A percentile compares a stretch with the other conserved stretches of the same genome.
phyloP scores from a whole-genome alignment of 345 rosid species.

The Syzygium jambos region DNA sequence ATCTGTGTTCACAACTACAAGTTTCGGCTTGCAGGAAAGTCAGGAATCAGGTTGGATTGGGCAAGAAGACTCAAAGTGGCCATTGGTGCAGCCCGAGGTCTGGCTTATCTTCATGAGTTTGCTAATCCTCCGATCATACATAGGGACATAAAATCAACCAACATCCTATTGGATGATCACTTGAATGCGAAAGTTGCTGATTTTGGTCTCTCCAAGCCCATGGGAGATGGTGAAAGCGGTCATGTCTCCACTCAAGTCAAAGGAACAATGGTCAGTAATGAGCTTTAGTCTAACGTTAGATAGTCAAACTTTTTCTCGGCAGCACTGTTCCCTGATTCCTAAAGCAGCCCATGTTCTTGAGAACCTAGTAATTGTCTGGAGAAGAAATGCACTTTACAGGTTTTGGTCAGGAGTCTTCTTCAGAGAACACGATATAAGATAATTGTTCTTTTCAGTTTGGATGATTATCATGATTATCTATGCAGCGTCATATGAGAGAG shows the following conservation, averaged over 20 bases:
- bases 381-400: neutral
- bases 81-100: constrained; percentile 76
- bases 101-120: constrained; percentile 86
- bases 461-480: neutral
- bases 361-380: neutral
- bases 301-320: neutral
- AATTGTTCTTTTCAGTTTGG: neutral
- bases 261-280: constrained; percentile 79
- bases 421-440: neutral
- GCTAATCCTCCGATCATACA: constrained; percentile 96
- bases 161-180: constrained; percentile 70
- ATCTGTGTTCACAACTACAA: neutral
- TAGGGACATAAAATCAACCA: constrained; percentile 79
- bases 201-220: constrained; percentile 82
- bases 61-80: constrained; percentile 63
- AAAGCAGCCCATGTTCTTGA: neutral
- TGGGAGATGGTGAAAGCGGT: constrained; percentile 46
- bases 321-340: neutral
- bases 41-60: constrained; percentile 82
- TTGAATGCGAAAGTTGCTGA: constrained; percentile 85
- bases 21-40: constrained; percentile 40
- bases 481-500: neutral
- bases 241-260: constrained; percentile 93
- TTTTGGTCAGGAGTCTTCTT: neutral
- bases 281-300: neutral